Evolutionary conservation across 352 stramenopile species (phyloP), one percentile per base, ranked within the genome.

Genomic region (Phytopythium vexans): DNA sequence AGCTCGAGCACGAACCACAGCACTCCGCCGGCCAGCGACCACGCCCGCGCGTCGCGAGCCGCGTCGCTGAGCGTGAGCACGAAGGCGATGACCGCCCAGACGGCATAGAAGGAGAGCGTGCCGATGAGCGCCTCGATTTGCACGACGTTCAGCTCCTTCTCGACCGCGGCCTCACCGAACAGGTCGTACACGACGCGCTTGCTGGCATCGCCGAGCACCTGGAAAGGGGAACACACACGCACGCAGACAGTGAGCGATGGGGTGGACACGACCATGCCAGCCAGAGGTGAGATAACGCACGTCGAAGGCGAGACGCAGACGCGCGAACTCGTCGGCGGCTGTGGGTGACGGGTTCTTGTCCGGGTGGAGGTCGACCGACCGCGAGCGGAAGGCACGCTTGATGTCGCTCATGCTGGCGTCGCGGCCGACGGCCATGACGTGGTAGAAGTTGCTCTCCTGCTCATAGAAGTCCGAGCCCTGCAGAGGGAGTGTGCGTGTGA

Each of bases 121-220:
- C 95, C 82, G 37, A 98, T 86, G 35, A 98, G 81, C 42, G 88
- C 81, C 55, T 94, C 90, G 57, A 98, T 86, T 56, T 94, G 86
- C 58, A 96, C 86, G 10, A 70, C 72, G 58, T 86, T 86, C 55
- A 96, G 88, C 35, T 95, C 80, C 49, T 97, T 95, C 11, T 97
- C 77, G 32, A 93, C 87, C 9, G 80, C 74, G 16, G 82, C 78
- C 58, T 96, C 83, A 36, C 95, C 95, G 66, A 98, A 98, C 55
- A 98, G 88, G 67, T 99, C 97, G 73, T 99, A 99, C 10, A 98
- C 74, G 47, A 90, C 82, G 54, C 94, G 84, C 60, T 96, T 94
- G 67, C 97, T 80, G 50, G 92, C 84, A 62, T 99, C 95, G 41
- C 81, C 75, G 36, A 94, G 58, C 34, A 88, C 54, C 68, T 83